These are phyloP conservation scores for Chaetomium fimeti DNA, from an alignment of 495 filamentous ascomycete species.

Conservation along the genomic window DNA sequence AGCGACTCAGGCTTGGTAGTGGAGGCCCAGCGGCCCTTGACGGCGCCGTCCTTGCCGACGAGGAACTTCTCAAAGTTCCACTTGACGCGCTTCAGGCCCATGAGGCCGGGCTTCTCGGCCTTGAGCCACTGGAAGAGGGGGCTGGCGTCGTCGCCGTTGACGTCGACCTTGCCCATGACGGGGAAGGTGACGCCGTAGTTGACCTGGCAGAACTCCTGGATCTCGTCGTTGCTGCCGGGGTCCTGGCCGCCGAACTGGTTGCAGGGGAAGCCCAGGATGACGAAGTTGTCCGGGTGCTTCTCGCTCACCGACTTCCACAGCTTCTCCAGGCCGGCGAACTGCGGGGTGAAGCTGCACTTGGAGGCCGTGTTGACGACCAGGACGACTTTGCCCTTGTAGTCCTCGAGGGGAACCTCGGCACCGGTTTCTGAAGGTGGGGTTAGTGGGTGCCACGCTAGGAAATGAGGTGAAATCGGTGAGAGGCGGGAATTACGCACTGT, in stretches of 20 bases:
- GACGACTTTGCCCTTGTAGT: constrained; percentile 84
- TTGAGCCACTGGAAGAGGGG: constrained; percentile 90
- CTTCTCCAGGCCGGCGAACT: constrained; percentile 86
- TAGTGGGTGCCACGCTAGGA: constrained; percentile 3
- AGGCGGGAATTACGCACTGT: constrained; percentile 60
- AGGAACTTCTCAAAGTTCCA: constrained; percentile 99
- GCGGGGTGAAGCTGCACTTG: constrained; percentile 98
- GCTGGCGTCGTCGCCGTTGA: constrained; percentile 80
- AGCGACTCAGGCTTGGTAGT: constrained; percentile 80
- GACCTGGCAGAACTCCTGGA: constrained; percentile 85
- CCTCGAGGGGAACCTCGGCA: constrained; percentile 61
- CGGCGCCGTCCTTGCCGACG: constrained; percentile 78
- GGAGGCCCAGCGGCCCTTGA: constrained; percentile 78
- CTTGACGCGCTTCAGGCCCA: constrained; percentile 81
- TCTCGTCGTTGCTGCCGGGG: constrained; percentile 83
- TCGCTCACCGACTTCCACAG: constrained; percentile 77
- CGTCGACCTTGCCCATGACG: constrained; percentile 84
- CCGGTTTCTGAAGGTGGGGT: constrained; percentile 63
- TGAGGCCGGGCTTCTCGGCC: constrained; percentile 71
- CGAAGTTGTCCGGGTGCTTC: constrained; percentile 70
- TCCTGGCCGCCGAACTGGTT: constrained; percentile 96
- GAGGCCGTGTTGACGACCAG: constrained; percentile 98
- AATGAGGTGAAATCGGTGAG: not conserved
- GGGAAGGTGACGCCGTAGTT: constrained; percentile 98
- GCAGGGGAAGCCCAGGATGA: constrained; percentile 93